Percentiles rank a stretch among this genome's conserved stretches.
Evolutionary conservation across 805 yeast species (phyloP).

Genomic region (Debaryomyces castellii): DNA sequence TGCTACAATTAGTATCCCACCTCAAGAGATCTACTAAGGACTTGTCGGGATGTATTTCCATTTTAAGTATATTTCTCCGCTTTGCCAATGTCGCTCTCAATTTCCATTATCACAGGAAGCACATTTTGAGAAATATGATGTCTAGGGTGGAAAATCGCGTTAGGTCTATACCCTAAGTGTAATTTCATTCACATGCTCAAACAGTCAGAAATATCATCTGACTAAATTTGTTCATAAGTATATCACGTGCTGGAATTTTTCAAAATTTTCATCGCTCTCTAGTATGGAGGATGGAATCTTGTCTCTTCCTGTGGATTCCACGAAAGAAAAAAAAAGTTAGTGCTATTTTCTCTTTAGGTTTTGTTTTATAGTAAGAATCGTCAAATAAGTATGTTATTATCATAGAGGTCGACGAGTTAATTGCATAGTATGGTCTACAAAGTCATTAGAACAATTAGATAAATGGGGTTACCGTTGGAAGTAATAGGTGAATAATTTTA

Average conservation of each 20-base stretch:
- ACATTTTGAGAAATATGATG: not conserved
- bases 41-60: too few species aligned
- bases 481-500: too few species aligned
- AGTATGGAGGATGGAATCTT: not conserved
- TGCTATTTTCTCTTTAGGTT: conserved; percentile 4
- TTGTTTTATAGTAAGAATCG: conserved; percentile 24
- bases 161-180: not conserved
- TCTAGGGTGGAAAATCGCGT: too few species aligned
- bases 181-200: too few species aligned
- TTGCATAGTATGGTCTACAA: not conserved
- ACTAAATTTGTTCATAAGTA: not conserved
- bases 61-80: too few species aligned
- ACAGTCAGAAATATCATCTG: not conserved
- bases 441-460: not conserved
- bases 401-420: not conserved
- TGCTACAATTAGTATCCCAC: too few species aligned
- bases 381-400: conserved; percentile 28
- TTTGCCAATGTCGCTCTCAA: not conserved
- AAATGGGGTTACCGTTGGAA: not conserved
- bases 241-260: not conserved
- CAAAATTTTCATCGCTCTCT: not conserved
- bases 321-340: not conserved
- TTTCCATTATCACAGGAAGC: not conserved
- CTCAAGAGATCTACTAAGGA: too few species aligned
- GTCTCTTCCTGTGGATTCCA: not conserved